These are phyloP conservation scores for Candida nanaspora DNA, from an alignment of 805 yeast species.

Conservation along the genomic window DNA sequence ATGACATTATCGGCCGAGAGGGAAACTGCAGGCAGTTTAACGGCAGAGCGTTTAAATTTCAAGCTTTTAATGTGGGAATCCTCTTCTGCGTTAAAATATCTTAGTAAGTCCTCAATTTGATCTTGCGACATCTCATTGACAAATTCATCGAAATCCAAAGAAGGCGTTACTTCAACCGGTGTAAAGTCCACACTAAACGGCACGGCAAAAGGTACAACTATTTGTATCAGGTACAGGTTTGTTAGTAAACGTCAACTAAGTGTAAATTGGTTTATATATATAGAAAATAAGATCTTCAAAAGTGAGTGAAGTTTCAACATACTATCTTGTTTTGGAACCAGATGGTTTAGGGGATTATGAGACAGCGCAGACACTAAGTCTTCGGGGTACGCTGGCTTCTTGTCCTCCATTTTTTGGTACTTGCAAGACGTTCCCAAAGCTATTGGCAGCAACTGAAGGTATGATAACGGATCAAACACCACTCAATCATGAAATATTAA, in stretches of 20 bases:
- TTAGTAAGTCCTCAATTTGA: constrained; percentile 1
- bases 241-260: constrained; percentile 1
- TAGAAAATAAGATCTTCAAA: too few species aligned
- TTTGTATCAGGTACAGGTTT: neutral
- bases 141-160: neutral
- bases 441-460: too few species aligned
- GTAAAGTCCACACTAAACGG: constrained; percentile 16
- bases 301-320: too few species aligned
- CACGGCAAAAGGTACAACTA: constrained; percentile 18
- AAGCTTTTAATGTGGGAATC: neutral
- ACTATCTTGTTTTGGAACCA: constrained; percentile 34
- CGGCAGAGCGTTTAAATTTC: constrained; percentile 29
- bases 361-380: constrained; percentile 16
- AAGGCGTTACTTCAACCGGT: neutral
- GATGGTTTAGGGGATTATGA: constrained; percentile 26
- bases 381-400: constrained; percentile 2
- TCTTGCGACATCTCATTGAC: neutral
- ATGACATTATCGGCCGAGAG: neutral
- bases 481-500: too few species aligned
- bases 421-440: too few species aligned
- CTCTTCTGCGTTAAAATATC: constrained; percentile 1
- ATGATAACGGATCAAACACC: too few species aligned
- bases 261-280: neutral
- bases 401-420: neutral
- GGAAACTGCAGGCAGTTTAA: constrained; percentile 1